Evolutionary conservation across 2,329 filamentous ascomycete species (phyloP).

Genomic region (Xylaria digitata): DNA sequence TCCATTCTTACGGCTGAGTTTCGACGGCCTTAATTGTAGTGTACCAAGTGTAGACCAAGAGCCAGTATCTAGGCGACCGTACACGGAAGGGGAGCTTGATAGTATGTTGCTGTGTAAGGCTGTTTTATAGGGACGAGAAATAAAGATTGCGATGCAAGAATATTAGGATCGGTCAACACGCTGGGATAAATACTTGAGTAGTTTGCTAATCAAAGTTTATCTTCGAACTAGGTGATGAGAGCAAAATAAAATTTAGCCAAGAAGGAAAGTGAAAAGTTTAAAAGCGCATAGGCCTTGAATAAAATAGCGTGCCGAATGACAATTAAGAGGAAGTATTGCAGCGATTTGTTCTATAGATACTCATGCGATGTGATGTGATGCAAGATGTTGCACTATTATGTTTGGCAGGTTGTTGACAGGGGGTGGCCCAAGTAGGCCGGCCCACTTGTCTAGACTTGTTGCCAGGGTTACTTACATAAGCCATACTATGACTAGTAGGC

Average conservation of each 20-base stretch:
- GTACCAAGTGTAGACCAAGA: neutral
- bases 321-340: neutral
- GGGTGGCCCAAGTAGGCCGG: too few relatives aligned
- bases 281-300: too few relatives aligned
- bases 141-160: neutral
- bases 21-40: neutral
- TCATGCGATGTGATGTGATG: neutral
- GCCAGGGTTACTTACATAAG: too few relatives aligned
- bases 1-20: conserved; percentile 50
- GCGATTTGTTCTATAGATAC: neutral
- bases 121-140: conserved; percentile 5
- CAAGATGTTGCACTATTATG: neutral
- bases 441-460: too few relatives aligned
- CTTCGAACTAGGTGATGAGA: neutral
- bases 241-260: neutral
- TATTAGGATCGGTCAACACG: conserved; percentile 1
- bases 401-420: neutral
- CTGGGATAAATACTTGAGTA: neutral
- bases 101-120: neutral
- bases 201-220: conserved; percentile 3
- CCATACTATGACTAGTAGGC: too few relatives aligned
- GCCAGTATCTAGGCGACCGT: neutral
- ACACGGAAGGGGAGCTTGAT: neutral
- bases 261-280: too few relatives aligned
- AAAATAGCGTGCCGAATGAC: neutral